These are phyloP conservation scores for Magnolia kwangsiensis DNA, from an alignment of 164 flowering plant genomes.

Conservation along the genomic window DNA sequence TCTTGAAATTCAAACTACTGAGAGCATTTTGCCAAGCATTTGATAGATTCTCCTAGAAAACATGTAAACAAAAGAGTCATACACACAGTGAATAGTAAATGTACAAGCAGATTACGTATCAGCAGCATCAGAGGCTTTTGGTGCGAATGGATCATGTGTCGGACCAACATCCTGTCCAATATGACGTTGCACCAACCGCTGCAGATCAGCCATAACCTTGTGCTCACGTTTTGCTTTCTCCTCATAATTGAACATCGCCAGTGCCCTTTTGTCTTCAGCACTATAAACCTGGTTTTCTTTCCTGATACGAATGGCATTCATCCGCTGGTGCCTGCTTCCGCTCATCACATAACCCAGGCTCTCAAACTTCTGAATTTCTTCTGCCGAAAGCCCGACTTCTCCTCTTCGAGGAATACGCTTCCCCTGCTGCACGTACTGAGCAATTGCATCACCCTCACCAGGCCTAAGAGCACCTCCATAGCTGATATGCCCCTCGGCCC, in stretches of 20 bases:
- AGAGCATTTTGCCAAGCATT: no score
- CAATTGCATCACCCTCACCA: slow-evolving; percentile 99
- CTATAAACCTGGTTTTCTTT: slow-evolving; percentile 99
- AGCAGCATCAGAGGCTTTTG: slow-evolving; percentile 51
- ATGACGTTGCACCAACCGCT: slow-evolving; percentile 87
- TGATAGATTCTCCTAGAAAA: no score
- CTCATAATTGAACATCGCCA: slow-evolving; percentile 93
- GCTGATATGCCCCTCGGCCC: slow-evolving; percentile 95
- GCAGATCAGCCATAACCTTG: slow-evolving; percentile 97
- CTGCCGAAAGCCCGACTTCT: slow-evolving; percentile 97
- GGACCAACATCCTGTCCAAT: slow-evolving; percentile 95
- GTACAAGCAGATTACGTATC: slow-evolving; percentile 48
- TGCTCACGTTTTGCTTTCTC: slow-evolving; percentile 90
- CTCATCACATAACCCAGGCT: slow-evolving; percentile 96
- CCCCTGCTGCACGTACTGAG: slow-evolving; percentile 96
- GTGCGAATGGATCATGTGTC: slow-evolving; percentile 82
- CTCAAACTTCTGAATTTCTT: slow-evolving; percentile 90
- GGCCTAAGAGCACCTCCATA: slow-evolving; percentile 99
- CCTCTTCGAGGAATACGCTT: slow-evolving; percentile 99
- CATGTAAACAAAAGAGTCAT: neutral
- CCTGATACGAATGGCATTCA: slow-evolving; percentile 98
- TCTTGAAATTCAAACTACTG: no score
- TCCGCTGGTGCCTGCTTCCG: slow-evolving; percentile 98
- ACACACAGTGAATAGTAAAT: slow-evolving; percentile 2
- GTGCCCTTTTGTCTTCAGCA: slow-evolving; percentile 91